Evolutionary conservation across 169 alveolate species (phyloP).

Genomic region (Besnoitia besnoiti): DNA sequence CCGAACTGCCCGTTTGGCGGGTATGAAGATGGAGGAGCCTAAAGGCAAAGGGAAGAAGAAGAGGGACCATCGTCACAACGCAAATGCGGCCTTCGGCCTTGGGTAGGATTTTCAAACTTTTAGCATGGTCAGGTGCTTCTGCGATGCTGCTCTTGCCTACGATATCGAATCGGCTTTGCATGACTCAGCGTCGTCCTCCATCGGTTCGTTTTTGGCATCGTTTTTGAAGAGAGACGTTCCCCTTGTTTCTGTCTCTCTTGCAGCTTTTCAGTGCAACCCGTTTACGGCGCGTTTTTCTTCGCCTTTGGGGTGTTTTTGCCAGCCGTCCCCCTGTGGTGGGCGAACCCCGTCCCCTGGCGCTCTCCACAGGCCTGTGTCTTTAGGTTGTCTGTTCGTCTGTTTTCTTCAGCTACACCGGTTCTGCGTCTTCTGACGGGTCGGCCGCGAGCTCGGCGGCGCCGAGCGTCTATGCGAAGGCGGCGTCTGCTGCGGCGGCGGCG

Average conservation of each 20-base stretch:
- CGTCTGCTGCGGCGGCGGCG: neutral
- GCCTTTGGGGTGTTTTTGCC: neutral
- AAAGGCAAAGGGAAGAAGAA: neutral
- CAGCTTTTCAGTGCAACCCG: no score
- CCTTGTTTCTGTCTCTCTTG: no score
- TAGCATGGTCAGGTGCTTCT: no score
- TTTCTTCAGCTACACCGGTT: neutral
- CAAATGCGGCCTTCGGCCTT: neutral
- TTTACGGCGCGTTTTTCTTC: neutral
- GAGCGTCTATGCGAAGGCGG: neutral
- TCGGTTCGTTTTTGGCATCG: no score
- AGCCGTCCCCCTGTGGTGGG: no score
- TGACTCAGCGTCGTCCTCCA: no score
- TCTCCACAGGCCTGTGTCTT: no score
- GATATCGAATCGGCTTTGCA: no score
- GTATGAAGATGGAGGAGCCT: constrained; percentile 26
- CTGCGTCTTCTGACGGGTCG: neutral
- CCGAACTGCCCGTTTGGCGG: neutral
- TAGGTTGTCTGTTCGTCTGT: no score
- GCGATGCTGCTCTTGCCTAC: no score
- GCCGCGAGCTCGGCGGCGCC: neutral
- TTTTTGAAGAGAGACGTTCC: no score
- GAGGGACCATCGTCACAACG: neutral
- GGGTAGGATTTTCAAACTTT: neutral
- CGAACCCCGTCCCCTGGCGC: no score